phyloP scores from a whole-genome alignment of 78 protist genomes.

The Guillardia theta region DNA sequence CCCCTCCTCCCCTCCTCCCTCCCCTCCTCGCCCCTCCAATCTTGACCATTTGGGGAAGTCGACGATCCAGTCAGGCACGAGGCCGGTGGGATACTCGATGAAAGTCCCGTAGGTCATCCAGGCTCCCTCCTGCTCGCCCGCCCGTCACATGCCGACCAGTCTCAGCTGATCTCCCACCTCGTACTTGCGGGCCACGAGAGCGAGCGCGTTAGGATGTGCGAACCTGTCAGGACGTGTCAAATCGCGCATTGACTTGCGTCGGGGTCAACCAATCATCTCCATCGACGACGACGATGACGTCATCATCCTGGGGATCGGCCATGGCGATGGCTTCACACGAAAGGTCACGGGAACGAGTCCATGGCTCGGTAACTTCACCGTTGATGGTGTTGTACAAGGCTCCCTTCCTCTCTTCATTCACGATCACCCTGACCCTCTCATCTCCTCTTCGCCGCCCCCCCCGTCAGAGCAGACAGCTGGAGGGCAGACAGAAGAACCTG shows the following conservation, averaged over 20 bases:
- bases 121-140: neutral
- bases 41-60: neutral
- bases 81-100: constrained; percentile 35
- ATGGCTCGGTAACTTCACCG: too few relatives aligned
- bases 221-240: neutral
- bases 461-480: too few relatives aligned
- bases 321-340: too few relatives aligned
- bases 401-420: too few relatives aligned
- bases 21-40: neutral
- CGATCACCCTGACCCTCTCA: too few relatives aligned
- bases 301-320: too few relatives aligned
- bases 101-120: neutral
- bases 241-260: neutral
- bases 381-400: too few relatives aligned
- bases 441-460: too few relatives aligned
- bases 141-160: neutral
- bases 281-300: neutral
- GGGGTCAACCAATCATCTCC: neutral
- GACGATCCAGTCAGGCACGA: constrained; percentile 17
- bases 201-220: neutral
- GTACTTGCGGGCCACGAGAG: neutral
- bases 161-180: neutral
- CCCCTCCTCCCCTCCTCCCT: neutral
- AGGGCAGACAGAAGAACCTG: too few relatives aligned
- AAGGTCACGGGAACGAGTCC: too few relatives aligned